phyloP scores from a whole-genome alignment of 306 rosid genomes.

The Sechiopsis laciniata region DNA sequence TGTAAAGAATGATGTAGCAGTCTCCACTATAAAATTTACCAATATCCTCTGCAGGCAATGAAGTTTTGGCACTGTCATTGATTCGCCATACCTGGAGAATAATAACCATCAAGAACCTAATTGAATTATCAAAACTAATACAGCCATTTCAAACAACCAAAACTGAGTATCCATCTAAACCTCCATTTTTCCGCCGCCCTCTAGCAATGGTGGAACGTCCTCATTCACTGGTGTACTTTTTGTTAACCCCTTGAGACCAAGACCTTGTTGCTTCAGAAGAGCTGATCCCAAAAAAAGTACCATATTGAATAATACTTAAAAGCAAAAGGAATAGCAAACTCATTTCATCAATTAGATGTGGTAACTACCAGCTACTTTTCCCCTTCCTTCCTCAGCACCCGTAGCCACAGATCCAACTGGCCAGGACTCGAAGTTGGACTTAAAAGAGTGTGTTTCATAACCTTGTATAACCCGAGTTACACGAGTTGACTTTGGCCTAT shows the following conservation, averaged over 20 bases:
- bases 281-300: conserved; percentile 44
- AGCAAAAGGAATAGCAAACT: conserved; percentile 20
- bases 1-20: conserved; percentile 85
- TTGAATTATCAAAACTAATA: conserved; percentile 22
- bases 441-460: conserved; percentile 83
- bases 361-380: conserved; percentile 88
- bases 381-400: conserved; percentile 93
- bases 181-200: conserved; percentile 98
- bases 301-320: conserved; percentile 22
- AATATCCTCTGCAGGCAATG: conserved; percentile 64
- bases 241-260: conserved; percentile 82
- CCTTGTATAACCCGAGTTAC: conserved; percentile 93
- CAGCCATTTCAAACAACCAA: conserved; percentile 16
- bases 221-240: conserved; percentile 67
- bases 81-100: conserved; percentile 75
- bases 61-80: conserved; percentile 85
- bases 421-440: conserved; percentile 93
- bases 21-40: conserved; percentile 94
- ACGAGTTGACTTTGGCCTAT: conserved; percentile 78
- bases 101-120: conserved; percentile 12
- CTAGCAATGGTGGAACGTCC: conserved; percentile 94
- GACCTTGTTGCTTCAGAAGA: conserved; percentile 97
- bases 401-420: conserved; percentile 76
- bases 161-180: conserved; percentile 36
- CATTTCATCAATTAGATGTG: conserved; percentile 25